phyloP scores from a whole-genome alignment of 768 basidiomycete genomes.

The Amanita inopinata region DNA sequence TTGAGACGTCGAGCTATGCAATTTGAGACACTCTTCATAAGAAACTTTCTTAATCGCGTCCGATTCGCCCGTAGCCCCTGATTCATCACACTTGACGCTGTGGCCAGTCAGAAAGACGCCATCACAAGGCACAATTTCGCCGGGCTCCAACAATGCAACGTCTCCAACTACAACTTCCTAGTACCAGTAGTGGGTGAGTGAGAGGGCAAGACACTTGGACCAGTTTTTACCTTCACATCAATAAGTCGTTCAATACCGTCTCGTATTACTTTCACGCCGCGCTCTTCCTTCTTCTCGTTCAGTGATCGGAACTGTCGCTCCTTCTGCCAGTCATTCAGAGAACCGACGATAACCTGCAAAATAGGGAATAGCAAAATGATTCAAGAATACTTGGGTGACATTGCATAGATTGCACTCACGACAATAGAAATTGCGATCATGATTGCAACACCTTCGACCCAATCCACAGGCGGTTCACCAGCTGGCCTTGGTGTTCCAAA shows the following conservation, averaged over 20 bases:
- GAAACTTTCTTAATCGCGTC: slow-evolving; percentile 87
- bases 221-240: slow-evolving; percentile 77
- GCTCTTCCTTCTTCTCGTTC: slow-evolving; percentile 94
- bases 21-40: slow-evolving; percentile 62
- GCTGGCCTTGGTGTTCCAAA: slow-evolving; percentile 59
- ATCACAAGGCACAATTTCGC: slow-evolving; percentile 93
- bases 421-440: slow-evolving; percentile 70
- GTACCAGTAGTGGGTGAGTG: slow-evolving; percentile 14
- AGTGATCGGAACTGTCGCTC: slow-evolving; percentile 90
- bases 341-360: slow-evolving; percentile 74
- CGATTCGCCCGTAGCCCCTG: slow-evolving; percentile 92
- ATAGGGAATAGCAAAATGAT: slow-evolving; percentile 11
- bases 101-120: slow-evolving; percentile 90
- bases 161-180: slow-evolving; percentile 93
- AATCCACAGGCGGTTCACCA: slow-evolving; percentile 77
- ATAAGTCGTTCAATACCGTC: slow-evolving; percentile 59
- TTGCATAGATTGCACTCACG: slow-evolving; percentile 30
- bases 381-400: background rate
- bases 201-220: slow-evolving; percentile 9
- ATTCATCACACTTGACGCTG: slow-evolving; percentile 93
- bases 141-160: slow-evolving; percentile 84
- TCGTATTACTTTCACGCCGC: slow-evolving; percentile 78
- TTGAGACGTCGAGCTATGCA: slow-evolving; percentile 26
- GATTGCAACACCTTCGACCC: slow-evolving; percentile 92
- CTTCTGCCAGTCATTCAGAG: slow-evolving; percentile 97